Percentiles rank a stretch among this genome's conserved stretches.
These are phyloP conservation scores for Musa schizocarpa DNA, from an alignment of 176 grass and related monocot genomes.

Conservation along the genomic window DNA sequence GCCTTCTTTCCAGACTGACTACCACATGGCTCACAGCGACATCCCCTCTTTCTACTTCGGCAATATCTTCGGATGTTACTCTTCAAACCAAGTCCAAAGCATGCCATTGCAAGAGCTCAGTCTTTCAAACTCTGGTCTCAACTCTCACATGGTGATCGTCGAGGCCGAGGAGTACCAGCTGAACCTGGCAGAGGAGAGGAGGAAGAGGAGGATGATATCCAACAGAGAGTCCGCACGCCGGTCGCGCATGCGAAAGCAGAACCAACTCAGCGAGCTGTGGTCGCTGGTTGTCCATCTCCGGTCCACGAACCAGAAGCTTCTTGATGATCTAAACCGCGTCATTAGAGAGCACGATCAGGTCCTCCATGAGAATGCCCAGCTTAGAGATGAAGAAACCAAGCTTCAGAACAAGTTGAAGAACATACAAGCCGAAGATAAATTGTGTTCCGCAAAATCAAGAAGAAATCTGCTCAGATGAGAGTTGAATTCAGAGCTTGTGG, in stretches of 20 bases:
- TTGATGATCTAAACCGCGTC: constrained; percentile 53
- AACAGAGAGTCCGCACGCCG: constrained; percentile 82
- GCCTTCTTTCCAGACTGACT: too few species aligned
- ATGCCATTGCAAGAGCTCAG: constrained; percentile 31
- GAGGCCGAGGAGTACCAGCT: constrained; percentile 16
- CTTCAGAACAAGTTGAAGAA: constrained; percentile 42
- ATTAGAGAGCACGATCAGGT: constrained; percentile 24
- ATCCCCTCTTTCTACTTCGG: constrained; percentile 37
- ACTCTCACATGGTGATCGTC: constrained; percentile 15
- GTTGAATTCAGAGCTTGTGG: not conserved
- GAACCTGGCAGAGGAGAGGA: constrained; percentile 47
- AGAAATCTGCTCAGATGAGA: not conserved
- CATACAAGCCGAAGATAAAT: not conserved
- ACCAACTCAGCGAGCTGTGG: constrained; percentile 46
- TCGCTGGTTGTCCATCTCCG: constrained; percentile 41
- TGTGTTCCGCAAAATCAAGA: not conserved
- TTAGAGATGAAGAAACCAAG: constrained; percentile 44
- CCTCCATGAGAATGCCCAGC: constrained; percentile 41
- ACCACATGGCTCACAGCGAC: too few species aligned
- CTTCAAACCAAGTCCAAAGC: constrained; percentile 9
- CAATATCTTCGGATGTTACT: constrained; percentile 6
- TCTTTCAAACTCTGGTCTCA: constrained; percentile 1
- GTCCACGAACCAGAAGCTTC: constrained; percentile 40
- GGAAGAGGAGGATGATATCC: constrained; percentile 58
- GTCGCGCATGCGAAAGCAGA: constrained; percentile 80